Base-by-base conservation (phyloP, 495 filamentous ascomycete genomes). In the Annulohypoxylon stygium region DNA sequence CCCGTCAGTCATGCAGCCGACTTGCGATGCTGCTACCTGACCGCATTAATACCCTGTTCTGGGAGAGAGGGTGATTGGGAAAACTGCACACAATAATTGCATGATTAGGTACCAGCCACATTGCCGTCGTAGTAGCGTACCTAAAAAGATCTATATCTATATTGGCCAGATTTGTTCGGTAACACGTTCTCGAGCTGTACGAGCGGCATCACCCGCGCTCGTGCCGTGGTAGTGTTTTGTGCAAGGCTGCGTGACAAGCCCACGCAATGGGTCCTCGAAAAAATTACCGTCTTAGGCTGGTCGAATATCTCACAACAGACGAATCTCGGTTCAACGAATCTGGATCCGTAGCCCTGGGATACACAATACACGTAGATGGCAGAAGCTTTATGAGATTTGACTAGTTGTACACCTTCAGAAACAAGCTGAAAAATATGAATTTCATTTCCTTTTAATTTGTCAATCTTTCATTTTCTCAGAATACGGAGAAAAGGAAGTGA, bases 291-390 rank as follows among this genome's bases (percentile, higher is more conserved):
- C 63, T 58, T 67, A 39, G 63, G 51, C 54, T 62, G 66, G 51
- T 59, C 25, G 65, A 37, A n/a, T 69, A 69, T 69, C 66, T 65
- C 47, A 48, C 47, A 36, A 45, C 33, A 74, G 66, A 59, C 64
- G 54, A 75, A 75, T 70, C 72, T 75, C 72, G 72, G 67, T 75
- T 75, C 72, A 68, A 68, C 67, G 14, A 75, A 71, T 71, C 72
- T 70, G 59, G 63, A 67, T 65, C 67, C 67, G 23, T 65, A 65
- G 51, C 54, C 47, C 55, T 70, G 67, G 72, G 72, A 68, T 68
- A 64, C 54, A 25, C 58, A 41, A 75, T 36, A 37, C 18, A 30
- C 30, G 30, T 30, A 63, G 25, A 62, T 66, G 18, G 58, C 58
- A 45, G 23, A 23, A 54, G 61, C 12, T 39, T 65, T 60, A 66